Conservation (phyloP, 78 protist genomes). For the Ministeria vibrans region DNA sequence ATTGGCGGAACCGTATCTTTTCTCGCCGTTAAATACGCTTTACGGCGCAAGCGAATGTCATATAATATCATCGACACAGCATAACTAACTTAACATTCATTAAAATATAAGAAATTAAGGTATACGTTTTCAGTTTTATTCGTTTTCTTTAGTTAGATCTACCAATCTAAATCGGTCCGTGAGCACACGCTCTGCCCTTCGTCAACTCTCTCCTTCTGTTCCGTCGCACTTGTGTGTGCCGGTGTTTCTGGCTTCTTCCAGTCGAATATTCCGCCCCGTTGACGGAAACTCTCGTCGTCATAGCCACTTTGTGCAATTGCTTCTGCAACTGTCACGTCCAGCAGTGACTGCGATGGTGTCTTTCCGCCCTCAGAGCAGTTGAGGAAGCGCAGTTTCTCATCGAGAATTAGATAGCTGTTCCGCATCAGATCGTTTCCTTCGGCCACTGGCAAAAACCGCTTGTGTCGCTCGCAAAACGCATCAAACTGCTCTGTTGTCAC, state of each 20-base stretch:
- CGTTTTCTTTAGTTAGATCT: too few relatives aligned
- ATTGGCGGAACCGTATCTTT: too few relatives aligned
- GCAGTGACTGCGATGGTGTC: constrained; percentile 7
- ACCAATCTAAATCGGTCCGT: too few relatives aligned
- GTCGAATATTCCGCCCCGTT: not conserved
- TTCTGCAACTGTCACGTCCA: constrained; percentile 18
- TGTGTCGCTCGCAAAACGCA: not conserved
- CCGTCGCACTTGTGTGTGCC: too few relatives aligned
- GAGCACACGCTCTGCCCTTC: too few relatives aligned
- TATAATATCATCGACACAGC: too few relatives aligned
- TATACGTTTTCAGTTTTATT: too few relatives aligned
- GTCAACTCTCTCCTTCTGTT: too few relatives aligned
- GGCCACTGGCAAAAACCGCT: not conserved
- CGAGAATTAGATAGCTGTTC: constrained; percentile 19
- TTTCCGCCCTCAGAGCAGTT: constrained; percentile 1
- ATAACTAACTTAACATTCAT: too few relatives aligned
- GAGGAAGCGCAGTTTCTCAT: constrained; percentile 30
- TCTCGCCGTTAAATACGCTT: too few relatives aligned
- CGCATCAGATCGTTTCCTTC: constrained; percentile 9
- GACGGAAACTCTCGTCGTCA: not conserved
- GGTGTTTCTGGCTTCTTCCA: not conserved
- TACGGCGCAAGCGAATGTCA: too few relatives aligned
- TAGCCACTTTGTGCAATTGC: not conserved
- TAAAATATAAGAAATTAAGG: too few relatives aligned
- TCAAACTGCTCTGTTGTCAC: constrained; percentile 14